A percentile compares a stretch with the other conserved stretches of the same genome.
phyloP scores from a whole-genome alignment of 78 protist species.

The Tieghemostelium lacteum region DNA sequence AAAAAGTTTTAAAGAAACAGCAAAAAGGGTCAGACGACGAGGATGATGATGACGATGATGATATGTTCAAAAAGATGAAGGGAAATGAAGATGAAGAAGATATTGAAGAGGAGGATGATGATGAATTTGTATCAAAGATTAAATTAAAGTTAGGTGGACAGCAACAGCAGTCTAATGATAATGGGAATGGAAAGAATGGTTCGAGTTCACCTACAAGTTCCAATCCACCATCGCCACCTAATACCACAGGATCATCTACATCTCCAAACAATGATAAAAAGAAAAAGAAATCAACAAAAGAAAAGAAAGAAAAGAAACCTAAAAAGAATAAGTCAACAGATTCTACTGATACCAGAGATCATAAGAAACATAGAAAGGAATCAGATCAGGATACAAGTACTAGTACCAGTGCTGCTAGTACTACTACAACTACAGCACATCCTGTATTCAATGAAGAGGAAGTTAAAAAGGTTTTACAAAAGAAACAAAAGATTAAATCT shows the following conservation, averaged over 20 bases:
- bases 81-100: constrained; percentile 17
- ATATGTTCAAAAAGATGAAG: not conserved
- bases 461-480: constrained; percentile 1
- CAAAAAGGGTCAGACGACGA: constrained; percentile 19
- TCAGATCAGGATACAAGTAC: too few relatives aligned
- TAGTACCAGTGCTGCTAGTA: too few relatives aligned
- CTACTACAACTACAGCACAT: too few relatives aligned
- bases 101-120: constrained; percentile 38
- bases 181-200: constrained; percentile 6
- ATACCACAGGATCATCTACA: not conserved
- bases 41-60: constrained; percentile 21
- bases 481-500: constrained; percentile 17
- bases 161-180: not conserved
- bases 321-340: constrained; percentile 28
- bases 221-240: not conserved
- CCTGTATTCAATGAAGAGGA: constrained; percentile 42
- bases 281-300: constrained; percentile 8
- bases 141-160: not conserved
- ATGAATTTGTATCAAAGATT: not conserved
- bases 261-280: constrained; percentile 7
- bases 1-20: constrained; percentile 1
- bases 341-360: constrained; percentile 20
- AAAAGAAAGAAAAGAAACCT: not conserved
- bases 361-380: not conserved
- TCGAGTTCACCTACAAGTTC: not conserved